A percentile compares a stretch with the other conserved stretches of the same genome.
phyloP scores from a whole-genome alignment of 495 filamentous ascomycete species.

The Hypoxylon crocopeplum region DNA sequence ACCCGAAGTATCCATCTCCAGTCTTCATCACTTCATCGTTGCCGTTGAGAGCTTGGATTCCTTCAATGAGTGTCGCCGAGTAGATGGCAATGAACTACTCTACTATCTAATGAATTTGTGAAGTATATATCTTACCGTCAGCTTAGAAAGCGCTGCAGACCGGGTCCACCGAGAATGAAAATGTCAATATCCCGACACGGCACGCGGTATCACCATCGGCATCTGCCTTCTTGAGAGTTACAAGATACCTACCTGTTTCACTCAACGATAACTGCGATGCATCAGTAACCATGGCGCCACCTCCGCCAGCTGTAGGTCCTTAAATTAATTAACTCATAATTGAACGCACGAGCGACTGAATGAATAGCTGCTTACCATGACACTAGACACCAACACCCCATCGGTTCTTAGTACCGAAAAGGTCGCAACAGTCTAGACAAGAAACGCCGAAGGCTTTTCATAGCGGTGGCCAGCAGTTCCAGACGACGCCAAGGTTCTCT shows the following conservation, averaged over 20 bases:
- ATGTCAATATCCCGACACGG: background rate
- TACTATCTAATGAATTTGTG: too few relatives aligned
- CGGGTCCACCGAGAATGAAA: background rate
- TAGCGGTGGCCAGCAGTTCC: conserved; percentile 43
- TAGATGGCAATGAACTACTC: too few relatives aligned
- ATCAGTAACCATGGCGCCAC: conserved; percentile 31
- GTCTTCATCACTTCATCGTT: too few relatives aligned
- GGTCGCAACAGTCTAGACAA: conserved; percentile 39
- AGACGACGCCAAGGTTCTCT: conserved; percentile 50
- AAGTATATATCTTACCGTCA: too few relatives aligned
- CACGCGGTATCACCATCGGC: background rate
- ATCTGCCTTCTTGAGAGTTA: too few relatives aligned
- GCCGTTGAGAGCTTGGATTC: too few relatives aligned
- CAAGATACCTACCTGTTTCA: too few relatives aligned
- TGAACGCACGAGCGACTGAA: too few relatives aligned
- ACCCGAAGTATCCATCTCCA: too few relatives aligned
- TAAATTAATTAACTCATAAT: background rate
- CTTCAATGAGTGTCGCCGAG: too few relatives aligned
- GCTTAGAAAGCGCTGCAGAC: background rate
- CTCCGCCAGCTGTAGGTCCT: conserved; percentile 37
- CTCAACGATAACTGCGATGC: background rate
- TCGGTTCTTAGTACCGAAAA: conserved; percentile 50
- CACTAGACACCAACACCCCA: conserved; percentile 51
- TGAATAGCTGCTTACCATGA: background rate
- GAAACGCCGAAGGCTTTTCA: conserved; percentile 43